These are phyloP conservation scores for Ophiobolus disseminans DNA, from an alignment of 2,329 filamentous ascomycete genomes.

Conservation along the genomic window DNA sequence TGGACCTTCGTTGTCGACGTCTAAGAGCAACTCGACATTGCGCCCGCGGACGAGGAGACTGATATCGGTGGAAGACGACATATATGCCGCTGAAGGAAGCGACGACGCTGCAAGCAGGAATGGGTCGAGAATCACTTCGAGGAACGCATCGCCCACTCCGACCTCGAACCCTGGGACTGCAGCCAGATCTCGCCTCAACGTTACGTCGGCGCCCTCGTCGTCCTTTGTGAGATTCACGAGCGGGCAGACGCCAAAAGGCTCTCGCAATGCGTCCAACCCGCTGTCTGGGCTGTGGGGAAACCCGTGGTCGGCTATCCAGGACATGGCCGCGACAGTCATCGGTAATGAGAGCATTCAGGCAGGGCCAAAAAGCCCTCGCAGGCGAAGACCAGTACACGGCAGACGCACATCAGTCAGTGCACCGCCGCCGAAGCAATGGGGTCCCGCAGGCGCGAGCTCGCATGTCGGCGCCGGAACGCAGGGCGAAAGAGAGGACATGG, in stretches of 20 bases:
- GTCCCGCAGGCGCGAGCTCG: slow-evolving; percentile 48
- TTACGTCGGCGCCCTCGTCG: slow-evolving; percentile 36
- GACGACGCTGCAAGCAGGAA: slow-evolving; percentile 49
- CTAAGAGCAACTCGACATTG: slow-evolving; percentile 54
- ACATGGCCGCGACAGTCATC: slow-evolving; percentile 57
- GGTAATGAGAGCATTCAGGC: slow-evolving; percentile 46
- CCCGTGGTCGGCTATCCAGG: slow-evolving; percentile 58
- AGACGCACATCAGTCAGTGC: slow-evolving; percentile 46
- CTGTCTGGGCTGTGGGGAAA: slow-evolving; percentile 56
- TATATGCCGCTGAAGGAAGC: slow-evolving; percentile 44
- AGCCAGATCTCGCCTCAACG: slow-evolving; percentile 42
- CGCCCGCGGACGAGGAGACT: slow-evolving; percentile 56
- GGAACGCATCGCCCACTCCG: slow-evolving; percentile 52
- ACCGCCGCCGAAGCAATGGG: slow-evolving; percentile 56
- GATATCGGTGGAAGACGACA: slow-evolving; percentile 57
- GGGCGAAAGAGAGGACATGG: slow-evolving; percentile 55
- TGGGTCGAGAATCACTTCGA: slow-evolving; percentile 42
- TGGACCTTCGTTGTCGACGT: slow-evolving; percentile 45
- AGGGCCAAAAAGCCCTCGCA: slow-evolving; percentile 24
- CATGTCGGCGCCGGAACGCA: slow-evolving; percentile 54
- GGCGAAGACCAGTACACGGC: slow-evolving; percentile 38
- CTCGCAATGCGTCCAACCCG: slow-evolving; percentile 31
- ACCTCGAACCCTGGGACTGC: slow-evolving; percentile 23
- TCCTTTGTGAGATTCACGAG: slow-evolving; percentile 32
- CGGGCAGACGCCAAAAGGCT: slow-evolving; percentile 30